Base-by-base conservation (phyloP, 2,329 filamentous ascomycete species). In the Verticillium longisporum region DNA sequence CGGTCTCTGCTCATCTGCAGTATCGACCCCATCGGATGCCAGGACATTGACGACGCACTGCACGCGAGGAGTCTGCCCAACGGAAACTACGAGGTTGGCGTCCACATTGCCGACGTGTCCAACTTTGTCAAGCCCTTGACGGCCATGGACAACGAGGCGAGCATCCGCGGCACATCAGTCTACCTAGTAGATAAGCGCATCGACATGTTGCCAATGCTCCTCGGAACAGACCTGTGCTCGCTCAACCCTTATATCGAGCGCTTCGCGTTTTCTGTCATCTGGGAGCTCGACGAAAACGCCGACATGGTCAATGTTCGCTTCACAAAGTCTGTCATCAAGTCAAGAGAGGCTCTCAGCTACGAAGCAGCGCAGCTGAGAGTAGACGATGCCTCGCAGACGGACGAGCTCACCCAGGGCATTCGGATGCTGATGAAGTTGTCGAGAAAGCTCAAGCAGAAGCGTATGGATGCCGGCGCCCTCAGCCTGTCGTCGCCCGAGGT, bases 161-260 rank as follows among this genome's bases (percentile, higher is more conserved):
- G 92, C 71, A 86, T 96, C 70, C 89, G 95, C 69, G 95, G 95
- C 64, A 98, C 95, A 4, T 98, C 94, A 0, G 95, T 99, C 33
- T 99, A 99, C 73, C 81, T 99, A 15, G 95, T 99, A 3, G 95
- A 99, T 75, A 99, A 99, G 81, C 92, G 95, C 69, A 99, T 99
- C 69, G 96, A 99, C 79, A 99, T 99, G 96, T 83, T 99, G 74
- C 96, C 96, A 1, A 93, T 92, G 83, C 87, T 99, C 36, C 87
- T 99, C 13, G 95, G 95, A 61, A 99, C 95, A 0, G 93, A 99
- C 70, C 81, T 99, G 1, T 99, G 95, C 77, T 99, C 95, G 0
- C 80, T 99, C 21, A 98, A 98, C 74, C 95, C 95, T 0, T 95
- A 97, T 69, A 92, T 99, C n/a, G 95, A 99, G 77, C 90, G 91